These are phyloP conservation scores for Xylariaceae sp. DNA, from an alignment of 2,329 filamentous ascomycete species.

Conservation along the genomic window DNA sequence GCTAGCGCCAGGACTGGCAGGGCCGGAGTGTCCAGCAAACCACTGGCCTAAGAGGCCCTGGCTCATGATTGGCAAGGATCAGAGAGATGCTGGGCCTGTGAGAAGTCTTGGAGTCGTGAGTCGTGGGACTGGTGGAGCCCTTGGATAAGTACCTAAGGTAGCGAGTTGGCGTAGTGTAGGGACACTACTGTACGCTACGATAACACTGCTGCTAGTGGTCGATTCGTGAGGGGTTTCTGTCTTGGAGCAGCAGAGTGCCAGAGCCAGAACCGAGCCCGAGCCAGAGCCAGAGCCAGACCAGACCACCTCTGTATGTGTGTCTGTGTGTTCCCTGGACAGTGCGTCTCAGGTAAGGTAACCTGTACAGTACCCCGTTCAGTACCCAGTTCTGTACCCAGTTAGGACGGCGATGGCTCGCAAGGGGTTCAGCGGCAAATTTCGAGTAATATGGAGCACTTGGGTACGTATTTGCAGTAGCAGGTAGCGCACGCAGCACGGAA, in stretches of 20 bases:
- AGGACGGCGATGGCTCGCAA: not conserved
- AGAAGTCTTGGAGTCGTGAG: slow-evolving; percentile 10
- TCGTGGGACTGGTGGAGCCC: slow-evolving; percentile 13
- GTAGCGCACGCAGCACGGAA: too few relatives aligned
- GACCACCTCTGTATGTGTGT: not conserved
- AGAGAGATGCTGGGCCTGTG: slow-evolving; percentile 8
- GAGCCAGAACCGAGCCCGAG: not conserved
- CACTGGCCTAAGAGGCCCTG: slow-evolving; percentile 26
- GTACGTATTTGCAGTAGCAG: too few relatives aligned
- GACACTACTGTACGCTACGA: slow-evolving; percentile 1
- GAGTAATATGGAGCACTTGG: not conserved
- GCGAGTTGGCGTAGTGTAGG: not conserved
- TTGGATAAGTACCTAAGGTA: slow-evolving; percentile 1
- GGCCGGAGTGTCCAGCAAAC: slow-evolving; percentile 28
- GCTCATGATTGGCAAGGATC: slow-evolving; percentile 26
- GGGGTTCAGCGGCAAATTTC: not conserved
- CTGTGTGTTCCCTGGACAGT: not conserved
- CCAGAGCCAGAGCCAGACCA: too few relatives aligned
- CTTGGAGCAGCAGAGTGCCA: slow-evolving; percentile 1
- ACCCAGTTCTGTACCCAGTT: not conserved
- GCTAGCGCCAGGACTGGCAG: slow-evolving; percentile 18
- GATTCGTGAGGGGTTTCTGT: slow-evolving; percentile 15
- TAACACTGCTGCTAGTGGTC: slow-evolving; percentile 6
- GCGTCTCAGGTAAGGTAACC: not conserved
- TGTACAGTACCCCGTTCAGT: not conserved